A percentile compares a stretch with the other conserved stretches of the same genome.
These are phyloP conservation scores for Russula lepida DNA, from an alignment of 768 basidiomycete genomes.

Conservation along the genomic window DNA sequence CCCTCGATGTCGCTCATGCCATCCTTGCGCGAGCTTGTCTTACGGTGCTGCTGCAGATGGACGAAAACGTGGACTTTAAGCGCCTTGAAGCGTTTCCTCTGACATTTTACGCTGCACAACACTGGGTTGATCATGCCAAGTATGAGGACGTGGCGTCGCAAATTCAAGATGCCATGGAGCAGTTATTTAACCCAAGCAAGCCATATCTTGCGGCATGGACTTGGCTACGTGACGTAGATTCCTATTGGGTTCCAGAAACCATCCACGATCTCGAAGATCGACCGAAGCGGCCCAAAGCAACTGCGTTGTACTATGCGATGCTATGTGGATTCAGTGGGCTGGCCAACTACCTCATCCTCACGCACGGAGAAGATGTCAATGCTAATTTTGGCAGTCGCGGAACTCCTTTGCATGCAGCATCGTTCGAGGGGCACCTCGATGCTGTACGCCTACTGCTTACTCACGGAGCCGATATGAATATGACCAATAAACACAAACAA, in stretches of 20 bases:
- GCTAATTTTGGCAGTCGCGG: not conserved
- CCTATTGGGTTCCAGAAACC: rapidly evolving
- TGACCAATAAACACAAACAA: too few relatives aligned
- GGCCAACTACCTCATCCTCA: not conserved
- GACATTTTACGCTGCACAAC: not conserved
- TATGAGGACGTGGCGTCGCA: not conserved
- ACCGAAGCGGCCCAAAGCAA: too few relatives aligned
- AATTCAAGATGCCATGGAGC: not conserved
- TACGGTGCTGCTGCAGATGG: not conserved
- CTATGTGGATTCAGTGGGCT: not conserved
- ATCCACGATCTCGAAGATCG: not conserved
- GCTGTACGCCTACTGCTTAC: not conserved
- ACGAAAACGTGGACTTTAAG: not conserved
- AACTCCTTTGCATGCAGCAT: not conserved
- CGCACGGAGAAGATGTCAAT: not conserved
- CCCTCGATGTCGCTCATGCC: not conserved
- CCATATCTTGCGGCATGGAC: not conserved
- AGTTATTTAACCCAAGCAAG: not conserved
- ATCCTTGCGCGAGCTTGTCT: not conserved
- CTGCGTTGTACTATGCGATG: not conserved
- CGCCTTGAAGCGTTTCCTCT: not conserved
- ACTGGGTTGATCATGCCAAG: not conserved
- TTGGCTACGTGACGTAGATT: not conserved
- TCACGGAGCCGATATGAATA: not conserved
- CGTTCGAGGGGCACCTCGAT: not conserved